Conservation (phyloP, 2,329 filamentous ascomycete genomes). For the Colletotrichum sp. region DNA sequence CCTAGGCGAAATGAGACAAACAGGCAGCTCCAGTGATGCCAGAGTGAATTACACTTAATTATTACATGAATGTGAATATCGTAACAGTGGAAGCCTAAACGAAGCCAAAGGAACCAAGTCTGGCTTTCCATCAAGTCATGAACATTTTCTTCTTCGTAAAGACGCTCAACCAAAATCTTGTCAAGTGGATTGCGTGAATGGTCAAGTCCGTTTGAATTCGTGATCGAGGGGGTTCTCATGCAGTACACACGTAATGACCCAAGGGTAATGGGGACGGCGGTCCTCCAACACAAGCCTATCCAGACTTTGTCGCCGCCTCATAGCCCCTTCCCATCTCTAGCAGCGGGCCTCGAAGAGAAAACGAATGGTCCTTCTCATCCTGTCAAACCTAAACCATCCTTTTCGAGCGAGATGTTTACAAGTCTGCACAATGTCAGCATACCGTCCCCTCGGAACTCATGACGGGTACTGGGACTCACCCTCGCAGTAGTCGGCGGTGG, state of each 20-base stretch:
- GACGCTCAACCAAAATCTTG: not conserved
- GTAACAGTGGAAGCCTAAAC: not conserved
- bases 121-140: not conserved
- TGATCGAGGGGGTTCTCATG: not conserved
- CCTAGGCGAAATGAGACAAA: not conserved
- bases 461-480: constrained; percentile 7
- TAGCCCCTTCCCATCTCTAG: not conserved
- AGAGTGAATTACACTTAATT: constrained; percentile 9
- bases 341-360: not conserved
- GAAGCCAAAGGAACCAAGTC: not conserved
- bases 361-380: not conserved
- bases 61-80: constrained; percentile 15
- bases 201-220: constrained; percentile 2
- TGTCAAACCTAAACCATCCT: not conserved
- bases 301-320: not conserved
- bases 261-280: not conserved
- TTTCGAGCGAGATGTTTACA: constrained; percentile 2
- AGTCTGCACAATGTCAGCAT: not conserved
- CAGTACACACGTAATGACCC: not conserved
- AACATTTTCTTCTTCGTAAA: constrained; percentile 5
- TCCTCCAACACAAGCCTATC: not conserved
- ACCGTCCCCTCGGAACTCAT: rapidly evolving
- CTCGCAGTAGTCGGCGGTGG: constrained; percentile 46
- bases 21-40: not conserved
- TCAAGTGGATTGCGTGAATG: not conserved